These are phyloP conservation scores for Taiwanofungus camphoratus DNA, from an alignment of 1,284 basidiomycete genomes.

Conservation along the genomic window DNA sequence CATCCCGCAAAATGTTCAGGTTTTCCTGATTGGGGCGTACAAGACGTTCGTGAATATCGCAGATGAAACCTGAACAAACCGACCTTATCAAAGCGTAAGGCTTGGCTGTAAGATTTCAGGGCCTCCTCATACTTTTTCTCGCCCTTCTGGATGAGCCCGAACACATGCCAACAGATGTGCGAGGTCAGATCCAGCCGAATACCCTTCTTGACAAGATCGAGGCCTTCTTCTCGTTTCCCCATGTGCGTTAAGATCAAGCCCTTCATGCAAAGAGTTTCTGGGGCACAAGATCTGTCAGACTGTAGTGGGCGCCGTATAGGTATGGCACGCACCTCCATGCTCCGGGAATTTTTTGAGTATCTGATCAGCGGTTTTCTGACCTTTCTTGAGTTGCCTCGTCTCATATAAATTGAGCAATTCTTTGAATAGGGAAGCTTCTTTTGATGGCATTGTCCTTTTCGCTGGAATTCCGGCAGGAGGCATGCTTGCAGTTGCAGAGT, in stretches of 20 bases:
- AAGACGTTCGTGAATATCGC: background rate
- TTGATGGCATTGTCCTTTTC: slow-evolving; percentile 64
- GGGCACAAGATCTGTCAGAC: slow-evolving; percentile 11
- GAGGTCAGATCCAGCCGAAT: slow-evolving; percentile 85
- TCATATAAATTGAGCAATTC: slow-evolving; percentile 91
- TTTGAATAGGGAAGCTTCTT: slow-evolving; percentile 85
- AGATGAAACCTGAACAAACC: slow-evolving; percentile 22
- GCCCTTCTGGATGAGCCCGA: slow-evolving; percentile 88
- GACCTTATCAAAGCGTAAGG: slow-evolving; percentile 85
- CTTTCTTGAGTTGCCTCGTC: slow-evolving; percentile 85
- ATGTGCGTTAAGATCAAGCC: slow-evolving; percentile 84
- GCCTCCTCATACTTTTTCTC: slow-evolving; percentile 91
- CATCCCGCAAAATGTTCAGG: slow-evolving; percentile 88
- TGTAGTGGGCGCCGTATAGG: slow-evolving; percentile 14
- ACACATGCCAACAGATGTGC: slow-evolving; percentile 98
- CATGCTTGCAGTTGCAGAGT: slow-evolving; percentile 16
- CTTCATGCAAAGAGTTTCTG: slow-evolving; percentile 94
- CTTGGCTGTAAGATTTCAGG: slow-evolving; percentile 79
- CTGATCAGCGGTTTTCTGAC: slow-evolving; percentile 86
- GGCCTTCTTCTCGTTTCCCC: slow-evolving; percentile 79
- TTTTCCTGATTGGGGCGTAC: slow-evolving; percentile 64
- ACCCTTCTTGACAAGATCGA: slow-evolving; percentile 85
- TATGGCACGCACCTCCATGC: slow-evolving; percentile 74
- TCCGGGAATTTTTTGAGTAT: slow-evolving; percentile 96
- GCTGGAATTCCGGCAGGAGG: slow-evolving; percentile 28